Base-by-base conservation (phyloP, 2,329 filamentous ascomycete genomes). In the Geosmithia morbida region DNA sequence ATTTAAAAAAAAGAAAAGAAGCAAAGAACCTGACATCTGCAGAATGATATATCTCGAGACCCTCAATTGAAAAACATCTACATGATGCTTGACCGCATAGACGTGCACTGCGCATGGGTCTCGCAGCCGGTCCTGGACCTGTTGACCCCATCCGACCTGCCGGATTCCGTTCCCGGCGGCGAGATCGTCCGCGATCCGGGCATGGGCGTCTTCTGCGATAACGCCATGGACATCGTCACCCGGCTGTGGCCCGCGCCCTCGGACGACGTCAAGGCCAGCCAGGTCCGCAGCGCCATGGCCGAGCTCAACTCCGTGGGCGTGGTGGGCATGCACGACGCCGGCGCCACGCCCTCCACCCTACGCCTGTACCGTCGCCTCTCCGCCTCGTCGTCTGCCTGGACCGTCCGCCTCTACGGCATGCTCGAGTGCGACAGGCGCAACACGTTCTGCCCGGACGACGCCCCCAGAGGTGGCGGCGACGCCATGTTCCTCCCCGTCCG, bases 201-300 rank as follows among this genome's bases (percentile, higher is more conserved):
- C 0, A 68, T 72, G 55, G 81, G 82, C 41, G 80, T 85, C 10
- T 85, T 85, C 54, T 86, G 82, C 56, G 81, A 86, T 59, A 85
- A 85, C 56, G 81, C 81, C 20, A 83, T 85, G 73, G 76, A 81
- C 42, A 59, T 81, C 46, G 69, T 83, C 37, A 65, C 69, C 48
- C 61, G 66, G 2, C 54, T 75, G 17, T 81, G 77, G 66, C 79
- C 80, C 2, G 71, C 71, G 49, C 77, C 79, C 0, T 66, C 65
- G 43, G 61, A 59, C 5, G 66, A 67, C n/a, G 70, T 68, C 52
- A 81, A 77, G 55, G 66, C 68, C 5, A 60, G 58, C 20, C 79
- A 75, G 50, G 60, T 85, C 48, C 69, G 67, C 45, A 71, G 72
- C 6, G 81, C 81, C 13, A 82, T 85, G 74, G 57, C 55, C 13